A percentile compares a stretch with the other conserved stretches of the same genome.
These are phyloP conservation scores for Elsinoe arachidis DNA, from an alignment of 2,329 filamentous ascomycete species.

Conservation along the genomic window DNA sequence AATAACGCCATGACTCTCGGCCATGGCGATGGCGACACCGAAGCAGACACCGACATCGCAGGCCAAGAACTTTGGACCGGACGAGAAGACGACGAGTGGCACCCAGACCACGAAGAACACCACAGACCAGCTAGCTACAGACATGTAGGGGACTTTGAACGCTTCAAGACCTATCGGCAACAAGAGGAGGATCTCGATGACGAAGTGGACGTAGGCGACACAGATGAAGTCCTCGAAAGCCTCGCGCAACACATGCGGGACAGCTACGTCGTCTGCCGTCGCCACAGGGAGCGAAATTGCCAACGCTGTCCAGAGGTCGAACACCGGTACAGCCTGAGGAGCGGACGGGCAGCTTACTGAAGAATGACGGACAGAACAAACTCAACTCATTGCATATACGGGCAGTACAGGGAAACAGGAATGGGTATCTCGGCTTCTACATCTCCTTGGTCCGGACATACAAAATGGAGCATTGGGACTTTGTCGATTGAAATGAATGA, in stretches of 20 bases:
- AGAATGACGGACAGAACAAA: neutral
- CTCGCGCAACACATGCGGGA: slow-evolving; percentile 1
- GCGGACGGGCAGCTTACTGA: neutral
- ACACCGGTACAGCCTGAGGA: neutral
- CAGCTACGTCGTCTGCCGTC: neutral
- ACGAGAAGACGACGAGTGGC: slow-evolving; percentile 20
- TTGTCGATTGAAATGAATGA: neutral
- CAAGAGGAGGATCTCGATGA: slow-evolving; percentile 14
- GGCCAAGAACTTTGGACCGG: slow-evolving; percentile 5
- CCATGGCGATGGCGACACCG: slow-evolving; percentile 28
- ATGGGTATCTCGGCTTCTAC: slow-evolving; percentile 2
- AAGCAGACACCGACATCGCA: slow-evolving; percentile 21
- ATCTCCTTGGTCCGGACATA: slow-evolving; percentile 2
- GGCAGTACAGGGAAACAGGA: neutral
- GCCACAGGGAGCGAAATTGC: neutral
- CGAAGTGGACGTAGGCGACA: slow-evolving; percentile 20
- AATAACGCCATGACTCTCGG: slow-evolving; percentile 25
- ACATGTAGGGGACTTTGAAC: slow-evolving; percentile 5
- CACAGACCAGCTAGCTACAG: neutral
- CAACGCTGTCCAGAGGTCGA: neutral
- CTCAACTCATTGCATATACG: neutral
- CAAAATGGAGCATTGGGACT: slow-evolving; percentile 5
- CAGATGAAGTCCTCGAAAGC: slow-evolving; percentile 22
- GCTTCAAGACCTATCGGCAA: slow-evolving; percentile 1
- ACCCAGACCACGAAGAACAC: slow-evolving; percentile 14